These are phyloP conservation scores for Phellopilus nigrolimitatus DNA, from an alignment of 1,284 basidiomycete species.

Conservation along the genomic window DNA sequence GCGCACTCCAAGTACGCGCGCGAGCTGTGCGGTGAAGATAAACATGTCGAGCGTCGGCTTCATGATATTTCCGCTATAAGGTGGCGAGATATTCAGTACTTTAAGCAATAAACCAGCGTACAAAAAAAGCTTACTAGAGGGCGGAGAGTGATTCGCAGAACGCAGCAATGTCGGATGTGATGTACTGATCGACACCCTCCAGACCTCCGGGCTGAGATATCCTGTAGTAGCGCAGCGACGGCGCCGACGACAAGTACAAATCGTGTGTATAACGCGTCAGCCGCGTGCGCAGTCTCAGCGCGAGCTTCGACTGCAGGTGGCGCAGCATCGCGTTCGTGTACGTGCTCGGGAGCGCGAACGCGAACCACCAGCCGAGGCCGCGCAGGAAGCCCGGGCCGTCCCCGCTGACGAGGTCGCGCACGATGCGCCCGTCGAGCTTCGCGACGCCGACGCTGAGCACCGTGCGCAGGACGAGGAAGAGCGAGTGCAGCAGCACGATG, in stretches of 20 bases:
- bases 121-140: slow-evolving; percentile 65
- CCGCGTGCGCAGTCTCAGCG: slow-evolving; percentile 44
- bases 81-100: no score
- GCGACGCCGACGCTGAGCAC: slow-evolving; percentile 87
- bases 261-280: slow-evolving; percentile 92
- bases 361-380: slow-evolving; percentile 87
- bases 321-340: slow-evolving; percentile 85
- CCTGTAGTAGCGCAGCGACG: slow-evolving; percentile 68
- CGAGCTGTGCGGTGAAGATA: slow-evolving; percentile 91
- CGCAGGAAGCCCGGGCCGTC: slow-evolving; percentile 81
- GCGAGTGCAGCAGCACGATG: slow-evolving; percentile 77
- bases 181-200: slow-evolving; percentile 84
- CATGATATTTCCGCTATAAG: slow-evolving; percentile 64
- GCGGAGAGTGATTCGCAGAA: slow-evolving; percentile 88
- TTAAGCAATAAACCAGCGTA: background rate
- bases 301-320: background rate
- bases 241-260: slow-evolving; percentile 77
- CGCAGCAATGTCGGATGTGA: slow-evolving; percentile 89
- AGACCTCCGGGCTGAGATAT: slow-evolving; percentile 50
- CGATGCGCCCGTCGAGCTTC: slow-evolving; percentile 85
- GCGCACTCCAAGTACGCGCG: slow-evolving; percentile 76
- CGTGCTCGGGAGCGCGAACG: slow-evolving; percentile 86
- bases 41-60: slow-evolving; percentile 91
- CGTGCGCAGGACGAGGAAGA: slow-evolving; percentile 85
- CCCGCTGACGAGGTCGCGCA: slow-evolving; percentile 84